Conservation (phyloP, 2,329 filamentous ascomycete species). For the Calonectria crousiana region DNA sequence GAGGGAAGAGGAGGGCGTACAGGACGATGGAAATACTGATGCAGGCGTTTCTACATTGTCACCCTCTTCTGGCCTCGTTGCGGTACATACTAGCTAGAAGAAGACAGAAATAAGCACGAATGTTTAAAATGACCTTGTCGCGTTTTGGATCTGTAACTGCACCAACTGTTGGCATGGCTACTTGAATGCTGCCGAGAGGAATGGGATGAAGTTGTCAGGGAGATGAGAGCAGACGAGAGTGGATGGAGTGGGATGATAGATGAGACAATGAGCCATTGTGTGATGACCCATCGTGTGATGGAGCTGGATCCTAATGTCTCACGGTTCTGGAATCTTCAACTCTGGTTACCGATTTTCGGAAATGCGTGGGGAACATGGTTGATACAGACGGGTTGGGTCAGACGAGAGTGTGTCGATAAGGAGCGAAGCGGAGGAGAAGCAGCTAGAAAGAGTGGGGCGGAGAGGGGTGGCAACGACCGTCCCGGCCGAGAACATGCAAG, state of each 20-base stretch:
- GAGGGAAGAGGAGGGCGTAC: conserved; percentile 20
- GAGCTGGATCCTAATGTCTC: neutral
- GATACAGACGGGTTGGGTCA: neutral
- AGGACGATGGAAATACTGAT: conserved; percentile 20
- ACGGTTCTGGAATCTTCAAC: neutral
- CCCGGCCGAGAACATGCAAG: neutral
- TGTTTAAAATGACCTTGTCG: neutral
- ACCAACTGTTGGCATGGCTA: neutral
- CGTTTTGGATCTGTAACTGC: neutral
- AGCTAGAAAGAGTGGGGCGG: neutral
- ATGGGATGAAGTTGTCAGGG: neutral
- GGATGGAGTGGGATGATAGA: conserved; percentile 1
- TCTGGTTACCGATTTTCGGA: neutral
- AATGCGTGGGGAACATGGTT: neutral
- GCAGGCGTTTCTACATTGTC: conserved; percentile 15
- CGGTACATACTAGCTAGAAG: conserved; percentile 31
- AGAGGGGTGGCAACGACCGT: neutral
- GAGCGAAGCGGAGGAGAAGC: neutral
- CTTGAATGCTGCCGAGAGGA: neutral
- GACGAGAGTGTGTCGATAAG: neutral
- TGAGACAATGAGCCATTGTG: neutral
- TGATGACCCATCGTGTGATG: neutral
- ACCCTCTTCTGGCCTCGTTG: conserved; percentile 12
- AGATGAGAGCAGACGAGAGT: neutral
- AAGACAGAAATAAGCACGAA: conserved; percentile 4